Evolutionary conservation across 2,329 filamentous ascomycete genomes (phyloP).

Genomic region (Aspergillus amoenus): DNA sequence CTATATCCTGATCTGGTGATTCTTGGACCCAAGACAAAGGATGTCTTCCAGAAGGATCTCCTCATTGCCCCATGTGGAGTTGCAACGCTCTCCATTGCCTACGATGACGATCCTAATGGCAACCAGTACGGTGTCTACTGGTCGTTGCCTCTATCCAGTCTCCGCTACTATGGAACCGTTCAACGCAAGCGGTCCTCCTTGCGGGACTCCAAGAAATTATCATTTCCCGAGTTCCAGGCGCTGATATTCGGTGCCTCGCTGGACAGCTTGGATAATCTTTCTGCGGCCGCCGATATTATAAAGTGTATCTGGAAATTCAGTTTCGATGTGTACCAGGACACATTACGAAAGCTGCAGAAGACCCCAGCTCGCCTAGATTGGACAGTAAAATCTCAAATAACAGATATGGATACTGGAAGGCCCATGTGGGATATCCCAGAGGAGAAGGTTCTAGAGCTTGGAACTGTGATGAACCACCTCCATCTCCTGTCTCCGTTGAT

Average conservation of each 20-base stretch:
- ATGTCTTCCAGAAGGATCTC: not conserved
- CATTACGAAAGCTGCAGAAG: not conserved
- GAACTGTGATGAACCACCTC: not conserved
- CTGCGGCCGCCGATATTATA: not conserved
- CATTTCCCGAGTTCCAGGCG: not conserved
- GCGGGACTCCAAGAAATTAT: constrained; percentile 5
- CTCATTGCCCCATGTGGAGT: constrained; percentile 3
- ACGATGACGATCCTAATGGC: constrained; percentile 2
- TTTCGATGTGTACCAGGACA: not conserved
- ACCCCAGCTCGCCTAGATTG: no score
- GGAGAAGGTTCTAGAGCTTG: not conserved
- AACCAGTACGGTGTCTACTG: constrained; percentile 10
- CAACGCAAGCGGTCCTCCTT: constrained; percentile 2
- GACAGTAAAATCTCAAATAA: not conserved
- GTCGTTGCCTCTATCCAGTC: constrained; percentile 11
- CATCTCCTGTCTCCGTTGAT: not conserved
- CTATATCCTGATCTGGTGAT: constrained; percentile 9
- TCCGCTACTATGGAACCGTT: constrained; percentile 11
- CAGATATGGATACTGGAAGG: not conserved
- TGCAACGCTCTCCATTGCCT: constrained; percentile 5
- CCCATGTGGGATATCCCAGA: not conserved
- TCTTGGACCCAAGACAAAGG: not conserved
- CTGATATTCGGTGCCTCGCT: constrained; percentile 3
- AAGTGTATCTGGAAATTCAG: not conserved
- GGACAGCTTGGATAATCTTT: not conserved